These are phyloP conservation scores for Fagopyrum homotropicum DNA, from an alignment of 148 eudicot genomes.

Conservation along the genomic window DNA sequence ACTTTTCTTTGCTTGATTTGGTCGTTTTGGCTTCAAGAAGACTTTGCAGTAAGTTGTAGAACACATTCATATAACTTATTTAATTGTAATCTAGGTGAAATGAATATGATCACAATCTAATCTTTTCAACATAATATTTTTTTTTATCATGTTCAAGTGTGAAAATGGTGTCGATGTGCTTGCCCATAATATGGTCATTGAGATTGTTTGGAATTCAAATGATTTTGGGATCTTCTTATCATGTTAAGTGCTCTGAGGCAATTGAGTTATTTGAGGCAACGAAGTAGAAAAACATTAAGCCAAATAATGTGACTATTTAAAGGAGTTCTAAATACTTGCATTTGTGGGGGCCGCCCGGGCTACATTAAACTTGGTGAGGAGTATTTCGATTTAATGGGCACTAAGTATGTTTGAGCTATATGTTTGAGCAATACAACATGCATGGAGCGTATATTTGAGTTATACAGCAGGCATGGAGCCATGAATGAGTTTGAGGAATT, in stretches of 20 bases:
- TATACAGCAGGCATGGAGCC: slow-evolving; percentile 49
- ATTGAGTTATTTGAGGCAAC: slow-evolving; percentile 42
- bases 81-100: too few relatives aligned
- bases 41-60: too few relatives aligned
- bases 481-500: slow-evolving; percentile 60
- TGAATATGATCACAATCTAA: too few relatives aligned
- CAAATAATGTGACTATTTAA: slow-evolving; percentile 55
- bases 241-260: slow-evolving; percentile 31
- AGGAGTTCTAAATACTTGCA: slow-evolving; percentile 49
- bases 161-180: too few relatives aligned
- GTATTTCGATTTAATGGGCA: slow-evolving; percentile 56
- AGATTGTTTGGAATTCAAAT: slow-evolving; percentile 59
- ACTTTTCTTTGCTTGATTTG: too few relatives aligned
- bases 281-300: slow-evolving; percentile 41
- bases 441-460: slow-evolving; percentile 66
- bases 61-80: too few relatives aligned
- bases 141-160: too few relatives aligned
- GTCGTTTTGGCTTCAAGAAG: too few relatives aligned
- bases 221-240: slow-evolving; percentile 54
- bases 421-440: slow-evolving; percentile 42
- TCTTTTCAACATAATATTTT: too few relatives aligned
- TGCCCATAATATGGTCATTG: background rate
- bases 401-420: slow-evolving; percentile 21
- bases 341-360: slow-evolving; percentile 24
- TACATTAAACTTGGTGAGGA: slow-evolving; percentile 42